These are phyloP conservation scores for Chlorella sorokiniana DNA, from an alignment of 139 green algal species.

Conservation along the genomic window DNA sequence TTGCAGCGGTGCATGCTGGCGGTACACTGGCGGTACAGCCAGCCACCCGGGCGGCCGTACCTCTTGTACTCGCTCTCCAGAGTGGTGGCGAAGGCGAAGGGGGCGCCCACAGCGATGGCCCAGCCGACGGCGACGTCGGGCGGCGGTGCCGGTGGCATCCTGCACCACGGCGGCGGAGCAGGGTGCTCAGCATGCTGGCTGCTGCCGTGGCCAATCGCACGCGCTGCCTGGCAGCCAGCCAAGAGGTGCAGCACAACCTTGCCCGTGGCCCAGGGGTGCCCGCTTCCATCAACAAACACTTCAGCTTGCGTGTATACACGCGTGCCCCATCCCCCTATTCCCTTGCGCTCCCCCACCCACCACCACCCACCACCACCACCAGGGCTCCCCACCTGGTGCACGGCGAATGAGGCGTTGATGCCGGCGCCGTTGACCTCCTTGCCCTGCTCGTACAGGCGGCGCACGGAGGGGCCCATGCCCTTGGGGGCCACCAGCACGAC, in stretches of 20 bases:
- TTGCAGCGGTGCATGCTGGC: neutral
- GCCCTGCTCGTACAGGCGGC: slow-evolving; percentile 97
- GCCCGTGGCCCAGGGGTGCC: neutral
- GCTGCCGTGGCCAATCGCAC: too few species aligned
- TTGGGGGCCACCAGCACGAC: slow-evolving; percentile 99
- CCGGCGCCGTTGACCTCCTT: slow-evolving; percentile 97
- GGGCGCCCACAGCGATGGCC: slow-evolving; percentile 94
- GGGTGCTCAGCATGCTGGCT: neutral
- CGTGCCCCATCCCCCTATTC: neutral
- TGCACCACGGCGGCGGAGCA: slow-evolving; percentile 11
- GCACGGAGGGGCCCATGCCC: slow-evolving; percentile 98
- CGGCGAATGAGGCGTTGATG: slow-evolving; percentile 99
- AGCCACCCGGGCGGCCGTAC: slow-evolving; percentile 12
- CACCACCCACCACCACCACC: neutral
- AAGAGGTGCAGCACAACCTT: neutral
- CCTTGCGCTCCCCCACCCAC: neutral
- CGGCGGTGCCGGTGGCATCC: slow-evolving; percentile 94
- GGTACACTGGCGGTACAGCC: neutral
- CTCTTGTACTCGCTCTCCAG: slow-evolving; percentile 98
- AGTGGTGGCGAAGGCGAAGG: slow-evolving; percentile 98
- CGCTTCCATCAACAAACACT: neutral
- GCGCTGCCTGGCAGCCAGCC: too few species aligned
- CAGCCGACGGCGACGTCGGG: slow-evolving; percentile 97
- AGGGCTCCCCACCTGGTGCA: slow-evolving; percentile 86
- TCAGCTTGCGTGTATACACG: neutral